A percentile compares a stretch with the other conserved stretches of the same genome.
Evolutionary conservation across 345 rosid species (phyloP).

Genomic region (Raphanus raphanistrum): DNA sequence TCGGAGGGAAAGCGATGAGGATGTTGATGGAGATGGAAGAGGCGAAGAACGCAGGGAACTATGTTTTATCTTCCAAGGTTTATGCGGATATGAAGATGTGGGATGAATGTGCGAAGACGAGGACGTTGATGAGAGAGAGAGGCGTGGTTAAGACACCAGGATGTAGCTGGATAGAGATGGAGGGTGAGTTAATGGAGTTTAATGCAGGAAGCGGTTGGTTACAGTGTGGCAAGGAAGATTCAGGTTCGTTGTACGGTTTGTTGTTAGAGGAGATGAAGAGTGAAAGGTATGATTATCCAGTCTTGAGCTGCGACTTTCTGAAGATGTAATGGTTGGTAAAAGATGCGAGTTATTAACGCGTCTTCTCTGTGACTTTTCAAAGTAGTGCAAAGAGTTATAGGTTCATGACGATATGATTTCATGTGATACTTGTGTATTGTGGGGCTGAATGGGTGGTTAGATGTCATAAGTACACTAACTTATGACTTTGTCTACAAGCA

Average conservation of each 20-base stretch:
- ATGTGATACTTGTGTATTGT: background rate
- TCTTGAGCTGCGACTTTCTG: background rate
- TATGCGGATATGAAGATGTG: slow-evolving; percentile 69
- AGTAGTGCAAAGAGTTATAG: background rate
- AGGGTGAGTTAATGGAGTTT: slow-evolving; percentile 58
- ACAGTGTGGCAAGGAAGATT: slow-evolving; percentile 31
- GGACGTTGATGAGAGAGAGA: slow-evolving; percentile 65
- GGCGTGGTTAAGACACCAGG: slow-evolving; percentile 81
- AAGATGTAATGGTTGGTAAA: background rate
- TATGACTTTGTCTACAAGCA: background rate
- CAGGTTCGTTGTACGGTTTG: slow-evolving; percentile 41
- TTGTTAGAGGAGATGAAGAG: slow-evolving; percentile 66
- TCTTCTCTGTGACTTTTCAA: background rate
- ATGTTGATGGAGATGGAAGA: slow-evolving; percentile 56
- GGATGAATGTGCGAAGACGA: slow-evolving; percentile 74
- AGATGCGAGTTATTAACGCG: background rate
- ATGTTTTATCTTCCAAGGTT: slow-evolving; percentile 74
- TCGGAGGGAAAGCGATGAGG: slow-evolving; percentile 56
- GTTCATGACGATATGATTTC: background rate
- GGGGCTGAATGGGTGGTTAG: background rate
- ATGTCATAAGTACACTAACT: background rate
- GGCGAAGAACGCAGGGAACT: slow-evolving; percentile 80
- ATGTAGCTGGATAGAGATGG: slow-evolving; percentile 82
- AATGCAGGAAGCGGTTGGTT: slow-evolving; percentile 56
- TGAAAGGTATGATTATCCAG: slow-evolving; percentile 43